Base-by-base conservation (phyloP, 1,284 basidiomycete genomes). In the Leccinum angustisporum region DNA sequence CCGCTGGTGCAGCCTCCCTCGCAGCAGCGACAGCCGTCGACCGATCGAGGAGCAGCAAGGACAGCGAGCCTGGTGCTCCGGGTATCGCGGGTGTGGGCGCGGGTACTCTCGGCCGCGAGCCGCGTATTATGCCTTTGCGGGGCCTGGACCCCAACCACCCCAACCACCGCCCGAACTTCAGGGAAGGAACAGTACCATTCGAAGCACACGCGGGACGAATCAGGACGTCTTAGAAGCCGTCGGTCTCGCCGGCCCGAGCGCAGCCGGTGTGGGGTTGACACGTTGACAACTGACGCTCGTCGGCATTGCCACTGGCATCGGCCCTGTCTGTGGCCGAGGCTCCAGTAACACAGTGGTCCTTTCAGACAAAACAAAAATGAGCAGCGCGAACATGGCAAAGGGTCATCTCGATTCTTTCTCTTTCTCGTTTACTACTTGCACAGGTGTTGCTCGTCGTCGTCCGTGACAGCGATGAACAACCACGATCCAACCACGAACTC, bases 91-190 rank as follows among this genome's bases (percentile, higher is more conserved):
- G 73, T 3, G 77, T 77, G 6, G 73, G 76, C 48, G 75, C 75
- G 0, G 74, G 75, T 9, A 80, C 77, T 27, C 79, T 82, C 11
- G 80, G 54, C 1, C 72, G 74, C 25, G 72, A 76, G 40, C 73
- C 72, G 1, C 83, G 7, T 85, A 84, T 62, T 74, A 82, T 27
- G 82, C 82, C 4, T 83, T 85, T 63, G 78, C 78, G 1, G 78
- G 75, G 1, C 75, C 73, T 40, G 65, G 58, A n/a, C 53, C 68
- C 7, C 7, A 65, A 46, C 51, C 61, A 1, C 65, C 60, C 27
- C 46, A 21, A 14, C 46, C 46, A 48, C 46, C 21, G 18, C 46
- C 46, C 46, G 66, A 72, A 6, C 36, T 64, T 0, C 60, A 54
- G 10, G 53, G 61, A 11, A 51, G 55, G 8, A 58, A 56, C 43